Conservation (phyloP, 2,329 filamentous ascomycete genomes). For the Colletotrichum caudatum region DNA sequence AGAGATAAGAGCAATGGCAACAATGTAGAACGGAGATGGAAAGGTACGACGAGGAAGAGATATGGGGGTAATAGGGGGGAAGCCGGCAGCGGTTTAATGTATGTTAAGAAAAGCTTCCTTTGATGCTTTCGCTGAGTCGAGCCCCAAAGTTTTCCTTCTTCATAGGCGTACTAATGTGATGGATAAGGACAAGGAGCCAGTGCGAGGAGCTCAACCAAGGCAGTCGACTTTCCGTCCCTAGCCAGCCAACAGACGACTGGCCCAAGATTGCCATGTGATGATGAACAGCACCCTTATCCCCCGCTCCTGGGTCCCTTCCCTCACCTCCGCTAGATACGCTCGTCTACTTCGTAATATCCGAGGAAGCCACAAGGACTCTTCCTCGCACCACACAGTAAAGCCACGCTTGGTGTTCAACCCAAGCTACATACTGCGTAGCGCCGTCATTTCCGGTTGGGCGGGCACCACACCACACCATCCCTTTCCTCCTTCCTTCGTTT, state of each 20-base stretch:
- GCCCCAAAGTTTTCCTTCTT: constrained; percentile 13
- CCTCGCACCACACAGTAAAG: constrained; percentile 6
- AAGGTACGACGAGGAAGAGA: background rate
- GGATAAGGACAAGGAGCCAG: background rate
- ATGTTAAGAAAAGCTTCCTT: constrained; percentile 13
- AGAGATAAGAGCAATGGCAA: background rate
- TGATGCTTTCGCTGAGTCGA: constrained; percentile 7
- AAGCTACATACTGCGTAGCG: constrained; percentile 5
- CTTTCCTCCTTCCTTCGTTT: constrained; percentile 23
- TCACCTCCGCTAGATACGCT: background rate
- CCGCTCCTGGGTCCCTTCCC: background rate
- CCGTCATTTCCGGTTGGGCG: constrained; percentile 31
- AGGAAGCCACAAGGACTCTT: constrained; percentile 3
- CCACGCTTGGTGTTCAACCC: background rate
- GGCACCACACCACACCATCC: constrained; percentile 24
- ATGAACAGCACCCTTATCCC: background rate
- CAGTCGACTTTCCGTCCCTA: background rate
- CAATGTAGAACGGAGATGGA: background rate
- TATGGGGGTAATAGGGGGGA: background rate
- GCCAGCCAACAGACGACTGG: constrained; percentile 1
- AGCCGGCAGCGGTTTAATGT: background rate
- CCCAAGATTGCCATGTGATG: background rate
- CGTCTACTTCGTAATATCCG: background rate
- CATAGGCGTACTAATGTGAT: background rate
- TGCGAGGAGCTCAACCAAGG: background rate